Percentiles rank a stretch among this genome's conserved stretches.
Conservation (phyloP, 306 rosid species). For the Rosa rugosa region DNA sequence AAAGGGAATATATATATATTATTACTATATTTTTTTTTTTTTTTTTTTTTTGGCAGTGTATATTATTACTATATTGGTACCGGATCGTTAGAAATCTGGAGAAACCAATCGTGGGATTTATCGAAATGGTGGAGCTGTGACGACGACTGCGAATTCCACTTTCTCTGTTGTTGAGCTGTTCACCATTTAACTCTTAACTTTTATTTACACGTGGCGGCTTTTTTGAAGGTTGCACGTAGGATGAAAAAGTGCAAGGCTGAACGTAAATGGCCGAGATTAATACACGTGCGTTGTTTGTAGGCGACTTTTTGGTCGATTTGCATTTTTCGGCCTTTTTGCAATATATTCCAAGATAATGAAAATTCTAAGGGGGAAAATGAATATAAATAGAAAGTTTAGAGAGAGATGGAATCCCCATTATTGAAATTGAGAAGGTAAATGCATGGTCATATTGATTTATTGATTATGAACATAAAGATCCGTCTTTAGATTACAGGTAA, state of each 20-base stretch:
- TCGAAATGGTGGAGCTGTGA: neutral
- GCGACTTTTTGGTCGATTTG: neutral
- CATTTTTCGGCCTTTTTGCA: neutral
- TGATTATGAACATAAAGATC: too few species aligned
- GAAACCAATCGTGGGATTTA: neutral
- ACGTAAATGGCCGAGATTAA: neutral
- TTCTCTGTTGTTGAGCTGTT: conserved; percentile 17
- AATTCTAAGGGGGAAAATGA: too few species aligned
- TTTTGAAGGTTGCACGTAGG: neutral
- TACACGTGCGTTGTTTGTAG: neutral
- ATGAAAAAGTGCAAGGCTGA: neutral
- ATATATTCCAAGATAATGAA: neutral
- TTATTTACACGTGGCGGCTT: neutral
- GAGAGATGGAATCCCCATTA: too few species aligned
- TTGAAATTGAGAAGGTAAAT: too few species aligned
- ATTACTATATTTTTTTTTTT: too few species aligned
- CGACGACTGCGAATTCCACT: conserved; percentile 5
- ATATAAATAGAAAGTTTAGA: neutral
- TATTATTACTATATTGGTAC: too few species aligned
- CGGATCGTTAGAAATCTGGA: too few species aligned
- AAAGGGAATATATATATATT: too few species aligned
- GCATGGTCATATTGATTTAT: too few species aligned
- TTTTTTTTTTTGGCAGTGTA: too few species aligned
- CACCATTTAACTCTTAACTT: neutral
- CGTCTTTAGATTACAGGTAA: too few species aligned